Evolutionary conservation across 192 early-diverging fungal genomes (phyloP).

Genomic region (Linnemannia zychae): DNA sequence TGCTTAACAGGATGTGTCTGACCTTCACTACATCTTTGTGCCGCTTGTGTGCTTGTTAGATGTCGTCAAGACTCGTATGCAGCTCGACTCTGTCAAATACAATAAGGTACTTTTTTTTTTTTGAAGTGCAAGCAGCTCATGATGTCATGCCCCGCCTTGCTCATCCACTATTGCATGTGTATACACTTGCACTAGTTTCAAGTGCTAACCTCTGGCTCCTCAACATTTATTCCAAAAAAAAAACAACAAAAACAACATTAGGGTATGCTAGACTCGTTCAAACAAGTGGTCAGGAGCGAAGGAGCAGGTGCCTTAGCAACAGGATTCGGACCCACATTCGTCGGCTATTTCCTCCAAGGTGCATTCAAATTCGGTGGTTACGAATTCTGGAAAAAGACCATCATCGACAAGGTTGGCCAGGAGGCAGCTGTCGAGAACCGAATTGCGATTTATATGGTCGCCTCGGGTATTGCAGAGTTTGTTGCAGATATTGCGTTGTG

Average conservation of each 20-base stretch:
- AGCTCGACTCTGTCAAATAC: constrained; percentile 71
- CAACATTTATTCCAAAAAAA: neutral
- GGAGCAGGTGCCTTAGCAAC: constrained; percentile 73
- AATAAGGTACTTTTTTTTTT: constrained; percentile 62
- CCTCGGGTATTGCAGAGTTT: constrained; percentile 80
- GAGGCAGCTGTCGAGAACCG: constrained; percentile 72
- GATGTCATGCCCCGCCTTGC: neutral
- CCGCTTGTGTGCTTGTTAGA: constrained; percentile 56
- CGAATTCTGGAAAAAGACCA: constrained; percentile 76
- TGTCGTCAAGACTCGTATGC: constrained; percentile 85
- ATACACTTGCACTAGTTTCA: neutral
- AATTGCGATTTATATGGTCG: constrained; percentile 73
- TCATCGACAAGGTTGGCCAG: constrained; percentile 64
- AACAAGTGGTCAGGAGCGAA: constrained; percentile 62
- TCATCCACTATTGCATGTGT: neutral
- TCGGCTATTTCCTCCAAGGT: constrained; percentile 77
- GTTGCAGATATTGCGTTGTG: constrained; percentile 82
- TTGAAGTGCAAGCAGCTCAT: neutral
- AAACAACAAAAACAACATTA: constrained; percentile 8
- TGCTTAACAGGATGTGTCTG: too few species aligned
- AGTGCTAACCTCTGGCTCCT: neutral
- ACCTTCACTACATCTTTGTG: too few species aligned
- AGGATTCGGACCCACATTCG: constrained; percentile 74
- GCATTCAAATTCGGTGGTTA: constrained; percentile 78
- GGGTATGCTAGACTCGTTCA: constrained; percentile 67